phyloP scores from a whole-genome alignment of 257 asterid genomes.

The Cinchona pubescens region DNA sequence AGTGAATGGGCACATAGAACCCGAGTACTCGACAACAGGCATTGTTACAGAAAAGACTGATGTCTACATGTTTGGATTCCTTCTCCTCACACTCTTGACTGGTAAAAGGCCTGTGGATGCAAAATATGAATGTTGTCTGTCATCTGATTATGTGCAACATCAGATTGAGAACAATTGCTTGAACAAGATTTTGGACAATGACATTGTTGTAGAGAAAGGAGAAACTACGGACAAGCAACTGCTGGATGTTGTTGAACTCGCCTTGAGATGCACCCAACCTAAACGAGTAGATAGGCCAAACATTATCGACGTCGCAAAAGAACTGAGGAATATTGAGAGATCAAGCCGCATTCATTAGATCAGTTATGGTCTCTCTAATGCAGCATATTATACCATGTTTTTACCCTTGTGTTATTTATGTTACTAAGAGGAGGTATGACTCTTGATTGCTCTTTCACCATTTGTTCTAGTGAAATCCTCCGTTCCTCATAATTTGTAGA shows the following conservation, averaged over 20 bases:
- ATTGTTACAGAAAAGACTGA: constrained; percentile 2
- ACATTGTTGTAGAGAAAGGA: background rate
- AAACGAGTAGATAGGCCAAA: background rate
- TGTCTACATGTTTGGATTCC: constrained; percentile 11
- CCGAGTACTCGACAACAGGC: background rate
- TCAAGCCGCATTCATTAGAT: background rate
- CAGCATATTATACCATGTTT: no score
- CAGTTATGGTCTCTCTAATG: no score
- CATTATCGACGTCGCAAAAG: background rate
- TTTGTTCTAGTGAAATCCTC: no score
- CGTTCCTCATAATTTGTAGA: no score
- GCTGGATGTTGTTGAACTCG: background rate
- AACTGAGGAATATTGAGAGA: background rate
- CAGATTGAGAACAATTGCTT: background rate
- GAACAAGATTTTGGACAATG: background rate
- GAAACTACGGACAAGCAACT: background rate
- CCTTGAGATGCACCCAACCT: background rate
- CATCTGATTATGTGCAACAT: background rate
- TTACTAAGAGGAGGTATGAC: no score
- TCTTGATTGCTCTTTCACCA: no score
- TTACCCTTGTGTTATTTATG: no score
- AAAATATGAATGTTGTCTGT: background rate
- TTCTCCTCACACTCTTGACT: constrained; percentile 7
- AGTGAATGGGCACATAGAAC: constrained; percentile 1
- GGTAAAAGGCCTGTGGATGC: no score